These are phyloP conservation scores for Globisporangium takayamanum DNA, from an alignment of 352 stramenopile genomes.

Conservation along the genomic window DNA sequence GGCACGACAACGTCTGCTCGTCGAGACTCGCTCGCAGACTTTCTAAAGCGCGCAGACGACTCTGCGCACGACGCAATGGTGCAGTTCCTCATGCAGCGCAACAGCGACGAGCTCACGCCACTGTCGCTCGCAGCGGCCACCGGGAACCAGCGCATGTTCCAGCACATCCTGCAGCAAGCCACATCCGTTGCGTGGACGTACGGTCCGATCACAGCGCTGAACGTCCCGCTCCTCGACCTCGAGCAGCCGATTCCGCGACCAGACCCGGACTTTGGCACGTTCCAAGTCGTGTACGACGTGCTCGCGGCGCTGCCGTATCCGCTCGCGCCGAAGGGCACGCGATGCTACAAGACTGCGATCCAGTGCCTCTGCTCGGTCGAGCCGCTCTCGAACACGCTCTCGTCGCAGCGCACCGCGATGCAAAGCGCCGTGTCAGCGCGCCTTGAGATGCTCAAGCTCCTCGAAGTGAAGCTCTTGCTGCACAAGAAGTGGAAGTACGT, in stretches of 20 bases:
- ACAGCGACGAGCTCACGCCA: slow-evolving; percentile 44
- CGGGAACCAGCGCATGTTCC: slow-evolving; percentile 46
- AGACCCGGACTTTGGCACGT: slow-evolving; percentile 13
- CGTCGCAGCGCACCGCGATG: slow-evolving; percentile 13
- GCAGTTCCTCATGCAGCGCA: slow-evolving; percentile 38
- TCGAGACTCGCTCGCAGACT: slow-evolving; percentile 19
- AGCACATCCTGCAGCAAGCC: slow-evolving; percentile 43
- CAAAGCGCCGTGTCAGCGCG: slow-evolving; percentile 28
- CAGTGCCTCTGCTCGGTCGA: slow-evolving; percentile 54
- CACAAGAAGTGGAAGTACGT: slow-evolving; percentile 68
- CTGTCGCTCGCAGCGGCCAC: slow-evolving; percentile 50
- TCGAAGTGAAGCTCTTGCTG: slow-evolving; percentile 43
- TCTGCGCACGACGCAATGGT: slow-evolving; percentile 25
- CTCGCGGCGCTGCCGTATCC: slow-evolving; percentile 21
- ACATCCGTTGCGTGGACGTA: slow-evolving; percentile 46
- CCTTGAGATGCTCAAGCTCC: slow-evolving; percentile 48
- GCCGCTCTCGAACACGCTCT: slow-evolving; percentile 34
- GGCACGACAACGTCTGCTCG: not conserved
- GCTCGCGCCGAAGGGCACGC: slow-evolving; percentile 27
- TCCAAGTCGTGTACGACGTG: slow-evolving; percentile 19
- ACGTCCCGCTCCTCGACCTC: slow-evolving; percentile 45
- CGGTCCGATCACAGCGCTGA: slow-evolving; percentile 44
- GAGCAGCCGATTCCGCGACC: slow-evolving; percentile 34
- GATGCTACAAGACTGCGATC: slow-evolving; percentile 37
- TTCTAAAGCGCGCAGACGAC: slow-evolving; percentile 27